Base-by-base conservation (phyloP, 163 green algal genomes). In the Scenedesmus sp. region DNA sequence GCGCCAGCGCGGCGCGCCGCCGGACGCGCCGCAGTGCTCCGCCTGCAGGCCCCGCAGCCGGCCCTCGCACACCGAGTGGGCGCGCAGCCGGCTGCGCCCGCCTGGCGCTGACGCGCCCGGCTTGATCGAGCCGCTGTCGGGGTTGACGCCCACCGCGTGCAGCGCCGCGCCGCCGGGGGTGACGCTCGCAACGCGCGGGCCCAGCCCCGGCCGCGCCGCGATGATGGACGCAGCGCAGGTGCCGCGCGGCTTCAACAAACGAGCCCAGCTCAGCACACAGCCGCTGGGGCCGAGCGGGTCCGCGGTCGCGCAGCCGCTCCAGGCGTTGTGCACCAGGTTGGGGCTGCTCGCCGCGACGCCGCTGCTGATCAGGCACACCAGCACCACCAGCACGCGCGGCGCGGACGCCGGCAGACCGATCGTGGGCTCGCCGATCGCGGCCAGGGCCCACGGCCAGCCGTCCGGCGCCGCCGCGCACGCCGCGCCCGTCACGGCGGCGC, bases 21-120 rank as follows among this genome's bases (percentile, higher is more conserved):
- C 20, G 14, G 33, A 50, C 18, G 31, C n/a, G 4, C 47, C 33
- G 1, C 66, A 48, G 42, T 74, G 34, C 17, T 29, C 24, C 3
- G 74, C 60, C 17, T 75, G 62, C 58, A 81, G 42, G 13, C 74
- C 74, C 3, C 74, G 60, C 24, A 81, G 51, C 15, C 56, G 48
- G 0, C 74, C 74, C 29, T 81, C 74, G 50, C 74, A 81, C 17
- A 18, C 62, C 4, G 74, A 50, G 28, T 81, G 74, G 13, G 74
- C 60, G 33, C 47, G 62, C 17, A 81, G 18, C 47, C 74, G 70
- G 74, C 60, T 74, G 7, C 15, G 65, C 24, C 47, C 74, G 1
- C 33, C 39, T 45, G 67, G 2, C 20, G 74, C 60, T 15, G 33
- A 20, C 14, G 18, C 31, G 34, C 48, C 60, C 24, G 47, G 36